phyloP scores from a whole-genome alignment of 1,139 yeast genomes.

The Pichia sp. region DNA sequence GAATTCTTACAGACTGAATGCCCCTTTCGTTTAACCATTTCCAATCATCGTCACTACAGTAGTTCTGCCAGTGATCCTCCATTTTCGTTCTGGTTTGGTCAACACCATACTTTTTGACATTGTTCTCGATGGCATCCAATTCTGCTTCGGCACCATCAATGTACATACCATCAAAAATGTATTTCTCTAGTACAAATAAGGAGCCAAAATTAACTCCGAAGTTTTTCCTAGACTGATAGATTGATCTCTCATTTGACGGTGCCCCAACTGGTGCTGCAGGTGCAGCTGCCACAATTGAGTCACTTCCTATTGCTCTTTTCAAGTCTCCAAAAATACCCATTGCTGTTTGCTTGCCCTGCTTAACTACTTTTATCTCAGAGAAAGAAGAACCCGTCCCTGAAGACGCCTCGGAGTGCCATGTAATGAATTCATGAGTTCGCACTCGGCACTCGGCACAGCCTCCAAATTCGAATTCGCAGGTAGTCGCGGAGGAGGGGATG shows the following conservation, averaged over 20 bases:
- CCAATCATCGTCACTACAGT: slow-evolving; percentile 70
- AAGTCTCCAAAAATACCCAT: slow-evolving; percentile 15
- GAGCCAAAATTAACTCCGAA: slow-evolving; percentile 88
- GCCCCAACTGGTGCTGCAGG: slow-evolving; percentile 23
- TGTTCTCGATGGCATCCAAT: slow-evolving; percentile 57
- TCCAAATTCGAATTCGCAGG: no score
- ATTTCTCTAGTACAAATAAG: slow-evolving; percentile 72
- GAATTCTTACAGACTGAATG: slow-evolving; percentile 74
- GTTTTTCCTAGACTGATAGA: slow-evolving; percentile 61
- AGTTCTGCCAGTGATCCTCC: slow-evolving; percentile 66
- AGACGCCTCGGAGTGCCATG: no score
- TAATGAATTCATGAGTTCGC: no score
- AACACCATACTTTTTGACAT: slow-evolving; percentile 41
- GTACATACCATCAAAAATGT: slow-evolving; percentile 56
- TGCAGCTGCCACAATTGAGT: slow-evolving; percentile 7
- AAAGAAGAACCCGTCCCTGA: no score
- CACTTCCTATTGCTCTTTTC: slow-evolving; percentile 11
- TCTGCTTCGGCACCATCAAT: slow-evolving; percentile 53
- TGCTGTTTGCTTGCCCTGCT: no score
- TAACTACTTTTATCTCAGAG: no score
- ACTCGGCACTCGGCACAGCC: no score
- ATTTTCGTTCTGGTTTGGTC: slow-evolving; percentile 49
- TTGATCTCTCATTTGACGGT: slow-evolving; percentile 41
- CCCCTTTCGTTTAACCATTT: slow-evolving; percentile 57
- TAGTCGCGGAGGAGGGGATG: no score